Base-by-base conservation (phyloP, 768 basidiomycete species). In the Termitomyces sp. region DNA sequence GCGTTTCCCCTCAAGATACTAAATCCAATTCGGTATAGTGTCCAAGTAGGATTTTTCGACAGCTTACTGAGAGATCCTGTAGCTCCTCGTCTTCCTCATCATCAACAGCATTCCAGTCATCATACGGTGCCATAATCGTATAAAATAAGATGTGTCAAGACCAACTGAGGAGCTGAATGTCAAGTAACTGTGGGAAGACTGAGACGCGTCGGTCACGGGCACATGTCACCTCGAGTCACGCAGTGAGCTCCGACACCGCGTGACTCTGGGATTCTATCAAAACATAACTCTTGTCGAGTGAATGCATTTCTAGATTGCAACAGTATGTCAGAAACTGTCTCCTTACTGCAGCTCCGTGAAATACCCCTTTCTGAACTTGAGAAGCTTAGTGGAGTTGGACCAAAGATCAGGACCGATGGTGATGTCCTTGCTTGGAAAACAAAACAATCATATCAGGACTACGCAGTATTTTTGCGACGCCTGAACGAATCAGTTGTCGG, bases 61-160 rank as follows among this genome's bases (percentile, higher is more conserved):
- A 40, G 70, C 73, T 57, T 63, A 88, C 88, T 43, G 86, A 85
- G 10, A 68, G 53, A 64, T 90, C 89, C 65, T 90, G 88, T 18
- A 93, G 66, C 61, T 93, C 92, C 22, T 90, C 87, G 0, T 94
- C 90, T 5, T 92, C 91, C 7, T 92, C 90, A 0, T 91, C 87
- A 18, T 88, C 88, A 28, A 89, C 66, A 54, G 76, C 80, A 67
- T 88, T 90, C 91, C 90, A 92, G 57, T 90, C 87, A 36, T 91
- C 88, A 60, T 85, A 92, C 0, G 83, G 77, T 0, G 86, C 71
- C 88, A 91, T 64, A 18, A 47, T 26, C 30, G 30, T 14, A 8
- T 26, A 28, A 36, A 13, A 26, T 12, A 8, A 18, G 35, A 52
- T 18, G 50, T 38, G 8, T 36, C 18, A 30, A 46, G 38, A 40